Evolutionary conservation across 106 monocot species (phyloP), one percentile per base, ranked within the genome.

Genomic region (Iris macrosiphon): DNA sequence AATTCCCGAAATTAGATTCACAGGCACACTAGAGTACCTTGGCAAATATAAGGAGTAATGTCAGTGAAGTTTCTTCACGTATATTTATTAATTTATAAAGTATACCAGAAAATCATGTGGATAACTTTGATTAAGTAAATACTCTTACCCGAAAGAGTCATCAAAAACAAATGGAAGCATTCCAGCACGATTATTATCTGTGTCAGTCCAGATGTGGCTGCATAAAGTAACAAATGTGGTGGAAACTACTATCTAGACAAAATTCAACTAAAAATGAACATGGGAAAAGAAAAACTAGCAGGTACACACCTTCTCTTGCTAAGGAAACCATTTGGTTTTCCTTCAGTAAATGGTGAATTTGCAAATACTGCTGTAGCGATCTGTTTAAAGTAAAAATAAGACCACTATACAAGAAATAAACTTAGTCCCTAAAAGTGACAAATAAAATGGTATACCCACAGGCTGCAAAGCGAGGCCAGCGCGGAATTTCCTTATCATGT

Each of bases 161-260:
- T 78, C 75, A 75, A 93, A 93, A 46, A 93, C 87, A 69, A 93
- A 93, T 59, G 93, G 83, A 63, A 93, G 87, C 93, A 93, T 93
- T 55, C 93, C 93, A 17, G 76, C 9, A 1, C 93, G 75, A 51
- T 93, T 68, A 28, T 87, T 75, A 55, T 93, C 93, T 19, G 87
- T 87, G 51, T 93, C 87, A 2, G 87, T 77, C 93, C 93, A 93
- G 8, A 83, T 61, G 44, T 93, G 83, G 66, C 93, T 93, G 80
- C 52, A 80, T 17, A 14, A 68, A 34, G 46, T 62, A 23, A 32
- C 18, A 45, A 45, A 39, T 31, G 25, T 56, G 39, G 11, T 14
- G 17, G 49, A 71, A 66, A n/a, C 42, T 53, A 10, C 11, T 19
- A 60, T 27, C 6, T 22, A 60, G 43, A 32, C 28, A 52, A 34